Evolutionary conservation across 257 asterid species (phyloP).

Genomic region (Penstemon eatonii): DNA sequence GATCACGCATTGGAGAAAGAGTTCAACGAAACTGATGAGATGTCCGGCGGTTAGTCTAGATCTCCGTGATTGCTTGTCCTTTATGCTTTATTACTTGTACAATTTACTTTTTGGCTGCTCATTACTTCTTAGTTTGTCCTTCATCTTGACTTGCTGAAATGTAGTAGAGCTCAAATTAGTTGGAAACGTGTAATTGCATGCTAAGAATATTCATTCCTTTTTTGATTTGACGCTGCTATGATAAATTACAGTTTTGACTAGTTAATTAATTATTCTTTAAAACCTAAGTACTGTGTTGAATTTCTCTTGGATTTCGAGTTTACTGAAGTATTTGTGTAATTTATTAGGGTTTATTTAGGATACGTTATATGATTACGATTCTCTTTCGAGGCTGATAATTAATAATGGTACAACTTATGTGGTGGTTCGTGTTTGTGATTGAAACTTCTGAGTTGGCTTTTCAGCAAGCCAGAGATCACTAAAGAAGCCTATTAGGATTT

Average conservation of each 20-base stretch:
- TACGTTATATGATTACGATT: neutral
- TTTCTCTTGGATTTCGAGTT: no score
- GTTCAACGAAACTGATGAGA: slow-evolving; percentile 74
- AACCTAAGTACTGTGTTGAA: no score
- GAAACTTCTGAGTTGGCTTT: slow-evolving; percentile 8
- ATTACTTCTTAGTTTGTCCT: no score
- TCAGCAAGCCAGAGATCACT: slow-evolving; percentile 15
- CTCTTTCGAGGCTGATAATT: neutral
- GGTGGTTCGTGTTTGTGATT: slow-evolving; percentile 17
- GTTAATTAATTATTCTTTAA: no score
- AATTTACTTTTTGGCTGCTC: slow-evolving; percentile 1
- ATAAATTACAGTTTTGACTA: no score
- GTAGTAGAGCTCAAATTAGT: no score
- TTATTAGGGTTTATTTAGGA: neutral
- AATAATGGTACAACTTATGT: neutral
- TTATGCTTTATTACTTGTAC: slow-evolving; percentile 26
- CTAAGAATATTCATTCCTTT: no score
- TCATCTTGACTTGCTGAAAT: no score
- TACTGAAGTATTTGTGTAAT: neutral
- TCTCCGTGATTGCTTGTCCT: slow-evolving; percentile 22
- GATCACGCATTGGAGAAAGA: slow-evolving; percentile 75
- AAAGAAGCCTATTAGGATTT: slow-evolving; percentile 6
- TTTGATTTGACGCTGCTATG: no score
- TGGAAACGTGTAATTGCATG: no score
- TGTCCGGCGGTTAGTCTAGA: slow-evolving; percentile 56